phyloP scores from a whole-genome alignment of 768 basidiomycete species.

The Lepiota venenata region DNA sequence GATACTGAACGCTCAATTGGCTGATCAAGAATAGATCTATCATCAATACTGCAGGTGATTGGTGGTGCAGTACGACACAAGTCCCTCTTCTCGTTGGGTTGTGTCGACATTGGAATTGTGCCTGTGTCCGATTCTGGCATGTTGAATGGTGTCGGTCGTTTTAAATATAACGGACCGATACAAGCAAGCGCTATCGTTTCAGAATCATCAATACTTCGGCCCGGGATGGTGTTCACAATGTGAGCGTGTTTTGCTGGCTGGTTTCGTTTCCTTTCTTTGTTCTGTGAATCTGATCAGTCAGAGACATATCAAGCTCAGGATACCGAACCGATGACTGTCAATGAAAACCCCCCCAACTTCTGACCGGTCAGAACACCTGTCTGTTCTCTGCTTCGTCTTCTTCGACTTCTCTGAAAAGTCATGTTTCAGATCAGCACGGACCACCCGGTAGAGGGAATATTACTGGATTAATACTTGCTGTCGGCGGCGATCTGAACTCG shows the following conservation, averaged over 20 bases:
- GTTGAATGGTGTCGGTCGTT: slow-evolving; percentile 37
- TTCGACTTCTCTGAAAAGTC: background rate
- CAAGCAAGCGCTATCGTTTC: slow-evolving; percentile 28
- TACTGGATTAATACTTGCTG: slow-evolving; percentile 35
- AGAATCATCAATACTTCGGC: slow-evolving; percentile 19
- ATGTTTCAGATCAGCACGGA: slow-evolving; percentile 19
- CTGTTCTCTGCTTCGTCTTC: background rate
- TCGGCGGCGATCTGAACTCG: slow-evolving; percentile 19
- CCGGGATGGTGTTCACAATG: slow-evolving; percentile 32
- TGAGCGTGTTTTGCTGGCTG: slow-evolving; percentile 17
- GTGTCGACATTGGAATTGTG: slow-evolving; percentile 16
- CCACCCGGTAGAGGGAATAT: slow-evolving; percentile 20
- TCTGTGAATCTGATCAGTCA: slow-evolving; percentile 21
- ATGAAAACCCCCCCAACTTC: too few relatives aligned
- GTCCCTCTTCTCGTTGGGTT: slow-evolving; percentile 14
- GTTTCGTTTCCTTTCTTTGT: slow-evolving; percentile 15
- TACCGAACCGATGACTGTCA: slow-evolving; percentile 22
- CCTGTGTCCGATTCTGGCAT: slow-evolving; percentile 27
- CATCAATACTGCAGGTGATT: slow-evolving; percentile 34
- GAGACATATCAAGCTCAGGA: slow-evolving; percentile 13
- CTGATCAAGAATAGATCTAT: slow-evolving; percentile 16
- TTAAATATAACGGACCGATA: slow-evolving; percentile 28
- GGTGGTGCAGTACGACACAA: slow-evolving; percentile 25
- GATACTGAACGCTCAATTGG: slow-evolving; percentile 30
- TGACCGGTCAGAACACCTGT: too few relatives aligned